A percentile compares a stretch with the other conserved stretches of the same genome.
phyloP scores from a whole-genome alignment of 2,329 filamentous ascomycete genomes.

The Nothopassalora personata region DNA sequence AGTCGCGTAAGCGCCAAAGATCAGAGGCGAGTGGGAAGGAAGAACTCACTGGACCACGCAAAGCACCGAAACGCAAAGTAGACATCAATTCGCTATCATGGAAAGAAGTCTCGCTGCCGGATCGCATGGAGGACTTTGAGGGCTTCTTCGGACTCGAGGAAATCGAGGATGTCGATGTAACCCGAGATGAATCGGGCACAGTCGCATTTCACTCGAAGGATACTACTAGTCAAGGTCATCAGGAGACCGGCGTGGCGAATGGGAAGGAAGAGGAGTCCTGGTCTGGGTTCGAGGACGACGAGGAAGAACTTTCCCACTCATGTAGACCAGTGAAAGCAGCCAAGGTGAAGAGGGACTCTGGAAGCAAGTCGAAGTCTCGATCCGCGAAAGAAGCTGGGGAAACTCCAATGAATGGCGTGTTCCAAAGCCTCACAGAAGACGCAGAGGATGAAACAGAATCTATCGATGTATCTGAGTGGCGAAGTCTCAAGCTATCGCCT shows the following conservation, averaged over 20 bases:
- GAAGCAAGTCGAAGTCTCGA: conserved; percentile 22
- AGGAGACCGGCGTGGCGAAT: conserved; percentile 7
- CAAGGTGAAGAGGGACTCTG: conserved; percentile 16
- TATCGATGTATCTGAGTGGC: conserved; percentile 74
- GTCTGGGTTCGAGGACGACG: conserved; percentile 53
- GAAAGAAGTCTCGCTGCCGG: conserved; percentile 62
- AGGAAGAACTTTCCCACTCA: conserved; percentile 18
- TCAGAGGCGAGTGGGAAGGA: conserved; percentile 23
- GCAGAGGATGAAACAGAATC: conserved; percentile 46
- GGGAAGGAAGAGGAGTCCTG: conserved; percentile 39
- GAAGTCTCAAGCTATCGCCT: conserved; percentile 65
- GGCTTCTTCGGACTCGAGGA: conserved; percentile 91
- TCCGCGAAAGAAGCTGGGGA: conserved; percentile 7
- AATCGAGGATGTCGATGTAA: conserved; percentile 83
- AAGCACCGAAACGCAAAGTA: conserved; percentile 16
- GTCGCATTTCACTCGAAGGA: conserved; percentile 34
- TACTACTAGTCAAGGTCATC: conserved; percentile 20
- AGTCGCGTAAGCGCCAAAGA: conserved; percentile 42
- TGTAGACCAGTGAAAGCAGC: not conserved
- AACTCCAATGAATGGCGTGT: conserved; percentile 31
- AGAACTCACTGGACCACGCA: conserved; percentile 8
- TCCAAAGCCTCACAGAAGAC: conserved; percentile 45
- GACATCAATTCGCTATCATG: conserved; percentile 45
- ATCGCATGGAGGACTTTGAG: conserved; percentile 80
- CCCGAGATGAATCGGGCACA: conserved; percentile 50